phyloP scores from a whole-genome alignment of 306 rosid species.

The Oemleria cerasiformis region DNA sequence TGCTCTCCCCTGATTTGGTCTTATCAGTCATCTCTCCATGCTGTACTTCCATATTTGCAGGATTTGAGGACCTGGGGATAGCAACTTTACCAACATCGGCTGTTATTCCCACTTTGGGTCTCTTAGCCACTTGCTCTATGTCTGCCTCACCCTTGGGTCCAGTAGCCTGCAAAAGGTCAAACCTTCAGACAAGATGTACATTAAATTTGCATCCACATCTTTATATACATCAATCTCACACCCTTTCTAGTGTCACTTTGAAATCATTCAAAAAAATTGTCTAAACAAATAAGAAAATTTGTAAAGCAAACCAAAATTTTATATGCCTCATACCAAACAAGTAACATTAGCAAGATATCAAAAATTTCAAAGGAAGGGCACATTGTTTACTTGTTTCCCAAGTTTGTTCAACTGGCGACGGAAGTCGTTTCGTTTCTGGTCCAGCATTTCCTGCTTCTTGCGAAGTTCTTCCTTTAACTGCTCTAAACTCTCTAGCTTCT shows the following conservation, averaged over 20 bases:
- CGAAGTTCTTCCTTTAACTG: constrained; percentile 88
- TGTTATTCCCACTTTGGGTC: constrained; percentile 52
- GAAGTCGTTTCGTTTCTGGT: constrained; percentile 83
- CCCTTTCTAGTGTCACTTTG: constrained; percentile 3
- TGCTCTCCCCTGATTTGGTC: constrained; percentile 39
- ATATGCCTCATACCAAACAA: constrained; percentile 9
- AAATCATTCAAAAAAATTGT: constrained; percentile 15
- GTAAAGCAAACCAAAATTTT: constrained; percentile 11
- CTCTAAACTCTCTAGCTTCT: constrained; percentile 74
- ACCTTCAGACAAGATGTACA: constrained; percentile 11
- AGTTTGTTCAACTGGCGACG: constrained; percentile 73
- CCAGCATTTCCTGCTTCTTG: constrained; percentile 93
- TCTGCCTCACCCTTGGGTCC: constrained; percentile 63
- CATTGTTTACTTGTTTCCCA: constrained; percentile 65
- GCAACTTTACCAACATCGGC: constrained; percentile 52
- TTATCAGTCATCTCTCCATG: constrained; percentile 51
- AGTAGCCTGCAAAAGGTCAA: constrained; percentile 55
- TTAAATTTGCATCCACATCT: constrained; percentile 7
- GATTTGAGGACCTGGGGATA: constrained; percentile 51
- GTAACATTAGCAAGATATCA: constrained; percentile 11
- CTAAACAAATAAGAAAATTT: neutral
- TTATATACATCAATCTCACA: constrained; percentile 2
- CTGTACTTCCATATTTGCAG: constrained; percentile 41
- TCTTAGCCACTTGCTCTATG: constrained; percentile 65
- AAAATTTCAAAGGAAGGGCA: constrained; percentile 10